These are phyloP conservation scores for Monascus purpureus DNA, from an alignment of 495 filamentous ascomycete species.

Conservation along the genomic window DNA sequence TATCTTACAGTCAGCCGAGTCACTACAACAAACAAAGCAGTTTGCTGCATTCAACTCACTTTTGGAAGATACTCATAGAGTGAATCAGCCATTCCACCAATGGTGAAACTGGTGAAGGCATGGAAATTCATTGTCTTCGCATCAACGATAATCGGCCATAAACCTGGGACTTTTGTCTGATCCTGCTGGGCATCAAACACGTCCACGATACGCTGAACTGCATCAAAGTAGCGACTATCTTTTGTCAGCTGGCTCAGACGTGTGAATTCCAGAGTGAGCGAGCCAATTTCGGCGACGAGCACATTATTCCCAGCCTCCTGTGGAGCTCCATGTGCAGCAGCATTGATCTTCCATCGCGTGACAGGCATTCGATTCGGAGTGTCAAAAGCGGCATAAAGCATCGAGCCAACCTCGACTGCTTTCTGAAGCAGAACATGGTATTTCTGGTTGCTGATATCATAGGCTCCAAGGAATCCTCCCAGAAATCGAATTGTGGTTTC, in stretches of 20 bases:
- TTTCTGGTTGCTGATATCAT: conserved; percentile 29
- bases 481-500: conserved; percentile 36
- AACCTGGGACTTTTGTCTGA: conserved; percentile 32
- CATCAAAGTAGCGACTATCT: conserved; percentile 75
- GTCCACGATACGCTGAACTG: conserved; percentile 67
- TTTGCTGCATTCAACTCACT: conserved; percentile 1
- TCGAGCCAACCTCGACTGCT: conserved; percentile 20
- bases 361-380: conserved; percentile 26
- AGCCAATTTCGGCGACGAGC: conserved; percentile 64
- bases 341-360: conserved; percentile 15
- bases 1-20: too few relatives aligned
- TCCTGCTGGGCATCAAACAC: conserved; percentile 55
- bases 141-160: conserved; percentile 20
- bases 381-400: conserved; percentile 26
- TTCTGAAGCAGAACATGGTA: conserved; percentile 19
- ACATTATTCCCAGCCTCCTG: conserved; percentile 12
- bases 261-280: conserved; percentile 75
- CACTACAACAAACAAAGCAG: neutral
- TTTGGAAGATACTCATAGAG: conserved; percentile 21
- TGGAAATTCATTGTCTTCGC: conserved; percentile 6
- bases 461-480: conserved; percentile 35
- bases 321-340: conserved; percentile 8
- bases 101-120: conserved; percentile 8
- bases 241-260: conserved; percentile 74
- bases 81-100: conserved; percentile 19